phyloP scores from a whole-genome alignment of 345 rosid genomes.

The Viola odorata region DNA sequence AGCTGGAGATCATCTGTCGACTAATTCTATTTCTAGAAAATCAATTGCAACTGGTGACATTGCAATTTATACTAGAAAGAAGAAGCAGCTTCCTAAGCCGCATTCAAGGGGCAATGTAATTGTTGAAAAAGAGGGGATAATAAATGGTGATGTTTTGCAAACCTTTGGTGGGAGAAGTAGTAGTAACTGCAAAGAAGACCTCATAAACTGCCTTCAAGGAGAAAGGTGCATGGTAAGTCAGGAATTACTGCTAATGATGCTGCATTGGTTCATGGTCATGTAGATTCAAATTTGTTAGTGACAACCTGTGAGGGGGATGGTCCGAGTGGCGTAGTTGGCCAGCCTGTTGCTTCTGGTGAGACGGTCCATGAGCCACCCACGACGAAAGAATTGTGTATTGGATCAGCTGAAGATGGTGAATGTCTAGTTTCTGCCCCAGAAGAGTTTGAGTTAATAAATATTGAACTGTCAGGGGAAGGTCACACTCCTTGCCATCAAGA shows the following conservation, averaged over 20 bases:
- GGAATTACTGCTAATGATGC: background rate
- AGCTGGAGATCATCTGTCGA: background rate
- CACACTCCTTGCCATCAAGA: background rate
- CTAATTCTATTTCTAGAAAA: background rate
- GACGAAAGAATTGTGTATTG: background rate
- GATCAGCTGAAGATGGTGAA: background rate
- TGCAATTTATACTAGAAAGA: conserved; percentile 4
- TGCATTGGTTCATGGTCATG: conserved; percentile 14
- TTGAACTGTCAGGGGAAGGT: conserved; percentile 1
- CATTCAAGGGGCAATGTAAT: background rate
- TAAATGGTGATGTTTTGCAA: conserved; percentile 4
- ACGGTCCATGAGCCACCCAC: conserved; percentile 1
- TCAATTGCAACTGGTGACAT: background rate
- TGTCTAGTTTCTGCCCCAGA: background rate
- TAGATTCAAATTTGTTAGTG: conserved; percentile 10
- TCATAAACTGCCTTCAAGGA: conserved; percentile 1
- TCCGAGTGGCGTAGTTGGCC: background rate
- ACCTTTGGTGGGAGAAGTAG: background rate
- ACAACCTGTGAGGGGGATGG: background rate
- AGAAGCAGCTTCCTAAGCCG: conserved; percentile 2
- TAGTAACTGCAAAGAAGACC: background rate
- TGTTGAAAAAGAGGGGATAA: conserved; percentile 5
- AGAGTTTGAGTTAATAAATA: conserved; percentile 1
- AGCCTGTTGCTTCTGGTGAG: conserved; percentile 2
- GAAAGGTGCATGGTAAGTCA: background rate